Base-by-base conservation (phyloP, 2,329 filamentous ascomycete genomes). In the Aspergillus aculeatinus region DNA sequence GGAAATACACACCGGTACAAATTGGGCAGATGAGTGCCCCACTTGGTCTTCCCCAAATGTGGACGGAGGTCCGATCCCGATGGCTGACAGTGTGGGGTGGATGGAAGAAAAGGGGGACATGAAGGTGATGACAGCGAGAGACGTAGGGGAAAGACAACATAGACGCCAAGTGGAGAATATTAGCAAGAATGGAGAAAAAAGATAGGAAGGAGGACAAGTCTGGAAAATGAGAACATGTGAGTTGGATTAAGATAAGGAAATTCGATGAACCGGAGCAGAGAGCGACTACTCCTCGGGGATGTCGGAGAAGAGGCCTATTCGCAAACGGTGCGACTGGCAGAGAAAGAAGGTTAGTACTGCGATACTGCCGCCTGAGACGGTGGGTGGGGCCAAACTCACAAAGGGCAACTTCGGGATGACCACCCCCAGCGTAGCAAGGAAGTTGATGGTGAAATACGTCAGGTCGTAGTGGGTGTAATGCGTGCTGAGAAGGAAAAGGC, bases 401-500 rank as follows among this genome's bases (percentile, higher is more conserved):
- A 91, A 94, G 68, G 95, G 95, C 68, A 99, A 81, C 80, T 99
- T 99, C 47, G 95, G 95, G 74, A 99, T 95, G 60, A 99, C 90
- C 58, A 99, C 95, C 49, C 85, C 92, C 73, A 99, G 81, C 44
- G 96, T 91, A 59, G 95, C 95, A 70, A 97, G 80, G 75, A 96
- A 94, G 81, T 99, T 99, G 81, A 99, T 95, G 70, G 90, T 92
- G 74, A 99, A 99, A 79, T 96, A 98, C 49, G 92, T 90, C 74
- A 97, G 78, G 79, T 97, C 94, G 82, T 98, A 99, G 79, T 98
- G 94, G 51, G 95, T 98, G 80, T 98, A 99, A 79, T 99, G 95
- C 25, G 95, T 99, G 84, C 94, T 98, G 70, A 98, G 83, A 58
- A 99, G 85, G 77, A 99, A 99, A 65, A 99, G 85, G 65, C 93